A percentile compares a stretch with the other conserved stretches of the same genome.
These are phyloP conservation scores for Glycine soja DNA, from an alignment of 306 rosid species.

Conservation along the genomic window DNA sequence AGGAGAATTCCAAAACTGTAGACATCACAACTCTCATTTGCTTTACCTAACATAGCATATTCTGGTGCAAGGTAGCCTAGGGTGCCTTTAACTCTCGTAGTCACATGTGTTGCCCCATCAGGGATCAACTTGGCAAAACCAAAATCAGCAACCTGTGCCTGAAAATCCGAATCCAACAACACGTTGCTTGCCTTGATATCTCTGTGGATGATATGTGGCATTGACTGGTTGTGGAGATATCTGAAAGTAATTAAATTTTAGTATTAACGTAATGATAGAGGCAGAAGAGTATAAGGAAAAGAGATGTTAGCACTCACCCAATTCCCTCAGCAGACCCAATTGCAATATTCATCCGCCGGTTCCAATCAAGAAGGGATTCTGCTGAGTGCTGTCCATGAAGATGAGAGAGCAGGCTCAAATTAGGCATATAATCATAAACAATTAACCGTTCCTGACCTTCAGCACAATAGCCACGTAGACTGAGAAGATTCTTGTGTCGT, in stretches of 20 bases:
- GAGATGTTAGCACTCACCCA: slow-evolving; percentile 62
- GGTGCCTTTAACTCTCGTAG: slow-evolving; percentile 96
- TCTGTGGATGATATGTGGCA: slow-evolving; percentile 93
- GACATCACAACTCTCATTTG: slow-evolving; percentile 88
- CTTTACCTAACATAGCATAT: slow-evolving; percentile 94
- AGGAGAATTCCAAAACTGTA: slow-evolving; percentile 94
- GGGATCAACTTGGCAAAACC: slow-evolving; percentile 98
- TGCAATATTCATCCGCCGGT: slow-evolving; percentile 81
- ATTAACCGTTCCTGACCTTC: slow-evolving; percentile 98
- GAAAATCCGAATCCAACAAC: slow-evolving; percentile 75
- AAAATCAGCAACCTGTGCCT: slow-evolving; percentile 91
- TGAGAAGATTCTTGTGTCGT: slow-evolving; percentile 93
- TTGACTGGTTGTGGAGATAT: slow-evolving; percentile 91
- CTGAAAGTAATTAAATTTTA: slow-evolving; percentile 55
- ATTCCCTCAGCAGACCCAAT: slow-evolving; percentile 96
- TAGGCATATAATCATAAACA: slow-evolving; percentile 90
- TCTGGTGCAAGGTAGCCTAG: slow-evolving; percentile 99
- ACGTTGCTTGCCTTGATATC: slow-evolving; percentile 95
- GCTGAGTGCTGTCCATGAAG: slow-evolving; percentile 95
- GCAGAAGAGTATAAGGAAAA: background rate
- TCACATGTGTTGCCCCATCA: slow-evolving; percentile 94
- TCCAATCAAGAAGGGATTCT: slow-evolving; percentile 89
- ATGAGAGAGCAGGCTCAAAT: slow-evolving; percentile 92
- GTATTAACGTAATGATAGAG: background rate
- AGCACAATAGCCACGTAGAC: slow-evolving; percentile 94